Base-by-base conservation (phyloP, 1,284 basidiomycete species). In the Inonotus hispidus region DNA sequence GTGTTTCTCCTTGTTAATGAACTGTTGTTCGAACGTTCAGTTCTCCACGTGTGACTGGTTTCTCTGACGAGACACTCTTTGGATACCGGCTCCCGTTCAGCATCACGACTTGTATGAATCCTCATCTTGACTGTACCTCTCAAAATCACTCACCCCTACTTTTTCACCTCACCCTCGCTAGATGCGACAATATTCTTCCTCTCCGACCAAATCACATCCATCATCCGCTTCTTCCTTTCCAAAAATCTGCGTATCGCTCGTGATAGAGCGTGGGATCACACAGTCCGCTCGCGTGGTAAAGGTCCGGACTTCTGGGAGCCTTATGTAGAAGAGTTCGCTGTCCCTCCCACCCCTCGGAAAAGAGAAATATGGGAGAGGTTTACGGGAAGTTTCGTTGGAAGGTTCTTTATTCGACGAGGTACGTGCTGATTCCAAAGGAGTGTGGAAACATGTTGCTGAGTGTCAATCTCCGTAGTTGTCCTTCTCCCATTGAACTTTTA, bases 291-390 rank as follows among this genome's bases (percentile, higher is more conserved):
- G 1, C 82, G 92, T 1, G 85, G 86, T 7, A 95, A 95, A 69
- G 83, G 84, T 0, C 73, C 79, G 0, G 85, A 89, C n/a, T 95
- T 94, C 75, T 95, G 91, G 91, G 78, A 81, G 64, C 84, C 88
- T 0, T 95, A 95, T 66, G 84, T 93, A 2, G 92, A 95, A 69
- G 93, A 95, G 74, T 93, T 88, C 90, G 81, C 87, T 19, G 68
- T 76, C 4, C 92, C 92, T 0, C 92, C 92, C 0, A 66, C 68
- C 2, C 71, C 75, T 27, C 66, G 52, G 52, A 69, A 64, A 60
- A 66, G 70, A 60, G 66, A 53, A 60, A 50, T 70, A 21, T 66
- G 81, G 69, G 71, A 79, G 58, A 74, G 76, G 53, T 76, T 76
- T 72, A 66, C 83, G 23, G 73, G 75, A 21, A 77, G 74, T 14